Base-by-base conservation (phyloP, 768 basidiomycete species). In the Naganishia vaughanmartiniae region DNA sequence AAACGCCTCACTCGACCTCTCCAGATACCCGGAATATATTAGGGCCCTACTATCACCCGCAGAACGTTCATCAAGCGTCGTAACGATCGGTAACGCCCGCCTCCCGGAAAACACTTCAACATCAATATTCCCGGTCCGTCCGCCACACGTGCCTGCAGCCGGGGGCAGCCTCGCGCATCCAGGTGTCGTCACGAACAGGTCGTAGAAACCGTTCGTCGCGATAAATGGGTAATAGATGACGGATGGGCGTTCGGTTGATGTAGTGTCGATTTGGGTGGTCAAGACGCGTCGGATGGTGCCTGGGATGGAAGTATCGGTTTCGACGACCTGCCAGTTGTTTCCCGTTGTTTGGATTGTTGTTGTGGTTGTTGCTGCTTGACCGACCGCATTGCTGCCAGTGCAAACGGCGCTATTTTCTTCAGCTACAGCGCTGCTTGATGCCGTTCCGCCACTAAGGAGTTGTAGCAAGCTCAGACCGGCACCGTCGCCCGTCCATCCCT, bases 211-310 rank as follows among this genome's bases (percentile, higher is more conserved):
- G 2, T 90, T 85, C 12, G 91, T 89, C 0, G 91, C 91, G n/a
- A 98, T 89, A 76, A 92, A 93, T 0, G 94, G 94, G 80, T 87
- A 85, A 89, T 92, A 96, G 0, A 90, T 93, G 78, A 95, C 87
- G 42, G 85, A 88, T 17, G 96, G 91, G n/a, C 86, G 87, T 33
- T 85, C 80, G 0, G 86, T 77, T 4, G 88, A 69, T 0, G 87
- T 74, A 0, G 89, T 89, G 34, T 83, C 74, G 15, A 93, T 86
- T 0, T 83, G 83, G 19, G 93, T 85, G 28, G 89, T 85, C 21
- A 93, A 86, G 55, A 93, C 88, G 2, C 84, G 84, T 72, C 92
- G 89, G 0, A 85, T 85, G 6, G 95, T 96, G 17, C 88, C 95
- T 0, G 93, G 83, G 57, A 95, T 92, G 71, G 84, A 75, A 2